Conservation (phyloP, 257 asterid genomes). For the Nicotiana undulata region DNA sequence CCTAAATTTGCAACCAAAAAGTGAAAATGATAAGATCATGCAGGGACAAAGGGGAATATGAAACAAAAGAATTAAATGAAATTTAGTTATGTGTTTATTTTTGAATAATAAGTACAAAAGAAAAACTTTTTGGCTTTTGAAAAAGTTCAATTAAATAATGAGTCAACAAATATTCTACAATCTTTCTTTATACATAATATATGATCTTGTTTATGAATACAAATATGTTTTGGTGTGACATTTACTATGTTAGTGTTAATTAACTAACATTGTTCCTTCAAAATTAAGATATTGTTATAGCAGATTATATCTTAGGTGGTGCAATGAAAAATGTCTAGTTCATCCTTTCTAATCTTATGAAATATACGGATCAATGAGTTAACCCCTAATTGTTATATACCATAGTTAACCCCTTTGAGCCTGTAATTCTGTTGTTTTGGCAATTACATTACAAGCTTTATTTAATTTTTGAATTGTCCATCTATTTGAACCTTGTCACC, state of each 20-base stretch:
- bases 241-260: no score
- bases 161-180: background rate
- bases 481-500: no score
- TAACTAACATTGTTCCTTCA: no score
- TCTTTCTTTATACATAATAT: background rate
- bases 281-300: background rate
- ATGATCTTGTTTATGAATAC: background rate
- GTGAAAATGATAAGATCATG: conserved; percentile 31
- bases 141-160: conserved; percentile 10
- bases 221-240: background rate
- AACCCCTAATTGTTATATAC: no score
- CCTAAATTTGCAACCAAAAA: conserved; percentile 24
- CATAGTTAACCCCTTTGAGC: no score
- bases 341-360: no score
- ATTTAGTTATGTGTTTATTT: background rate
- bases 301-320: background rate
- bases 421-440: no score
- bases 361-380: no score
- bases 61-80: background rate
- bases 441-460: no score
- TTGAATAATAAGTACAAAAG: background rate
- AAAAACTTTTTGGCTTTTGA: conserved; percentile 1
- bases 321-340: no score
- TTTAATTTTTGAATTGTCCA: no score
- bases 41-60: conserved; percentile 18